A percentile compares a stretch with the other conserved stretches of the same genome.
phyloP scores from a whole-genome alignment of 2,329 filamentous ascomycete species.

The Lecanicillium sp. region DNA sequence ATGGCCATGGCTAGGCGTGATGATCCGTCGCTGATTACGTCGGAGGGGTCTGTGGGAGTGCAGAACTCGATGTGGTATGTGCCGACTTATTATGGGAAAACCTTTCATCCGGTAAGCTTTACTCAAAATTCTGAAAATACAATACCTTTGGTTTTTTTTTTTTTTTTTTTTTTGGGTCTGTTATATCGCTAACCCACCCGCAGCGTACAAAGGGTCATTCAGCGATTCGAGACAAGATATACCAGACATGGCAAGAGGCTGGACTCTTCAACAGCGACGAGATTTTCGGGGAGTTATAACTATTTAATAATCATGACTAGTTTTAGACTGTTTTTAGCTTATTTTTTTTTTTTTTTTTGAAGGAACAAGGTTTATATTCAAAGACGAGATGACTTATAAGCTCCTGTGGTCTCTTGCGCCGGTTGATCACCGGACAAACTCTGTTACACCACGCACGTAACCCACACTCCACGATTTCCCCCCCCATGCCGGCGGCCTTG shows the following conservation, averaged over 20 bases:
- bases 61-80: conserved; percentile 36
- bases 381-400: too few species aligned
- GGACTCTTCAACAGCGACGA: conserved; percentile 1
- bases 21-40: conserved; percentile 25
- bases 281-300: conserved; percentile 4
- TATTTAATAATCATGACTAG: too few species aligned
- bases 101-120: conserved; percentile 32
- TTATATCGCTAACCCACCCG: neutral
- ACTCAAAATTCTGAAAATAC: neutral
- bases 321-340: too few species aligned
- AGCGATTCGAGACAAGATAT: conserved; percentile 21
- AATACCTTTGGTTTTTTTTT: too few species aligned
- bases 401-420: too few species aligned
- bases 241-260: conserved; percentile 14
- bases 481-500: neutral
- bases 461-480: neutral
- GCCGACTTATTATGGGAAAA: conserved; percentile 37
- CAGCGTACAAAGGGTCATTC: conserved; percentile 29
- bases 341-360: too few species aligned
- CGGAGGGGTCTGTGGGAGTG: conserved; percentile 15
- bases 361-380: too few species aligned
- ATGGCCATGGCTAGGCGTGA: conserved; percentile 31
- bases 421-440: conserved; percentile 5
- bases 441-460: conserved; percentile 1
- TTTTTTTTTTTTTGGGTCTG: neutral